Base-by-base conservation (phyloP, 768 basidiomycete species). In the Mycena vulgaris region DNA sequence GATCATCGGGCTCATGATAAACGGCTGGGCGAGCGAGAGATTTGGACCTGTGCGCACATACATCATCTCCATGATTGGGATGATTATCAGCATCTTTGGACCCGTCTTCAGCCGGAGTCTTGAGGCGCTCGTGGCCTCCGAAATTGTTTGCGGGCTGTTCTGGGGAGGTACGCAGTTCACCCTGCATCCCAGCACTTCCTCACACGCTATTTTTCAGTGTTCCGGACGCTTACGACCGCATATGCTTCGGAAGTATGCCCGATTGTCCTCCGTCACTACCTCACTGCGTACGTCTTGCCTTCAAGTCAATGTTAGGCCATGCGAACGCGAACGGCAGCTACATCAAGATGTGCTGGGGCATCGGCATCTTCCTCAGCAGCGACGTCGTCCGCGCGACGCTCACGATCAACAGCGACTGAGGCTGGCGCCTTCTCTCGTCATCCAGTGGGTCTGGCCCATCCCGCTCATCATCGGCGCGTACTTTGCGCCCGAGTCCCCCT, bases 271-370 rank as follows among this genome's bases (percentile, higher is more conserved):
- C 75, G 75, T 3, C 68, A 70, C 31, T 76, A 76, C 40, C 66
- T 76, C 17, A 74, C 75, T n/a, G 73, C 75, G 40, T 68, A 23
- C 49, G 66, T 67, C 5, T 16, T 42, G 23, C 11, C 2, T 48
- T 17, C 45, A 7, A 3, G n/a, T 47, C n/a, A 7, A 47, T 21
- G 9, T 47, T n/a, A n/a, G n/a, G 6, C 45, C 27, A 7, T n/a
- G 19, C n/a, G n/a, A n/a, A n/a, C n/a, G n/a, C n/a, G n/a, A n/a
- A n/a, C 13, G n/a, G 11, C 59, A 68, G 66, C 9, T 76, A 76
- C 60, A 70, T 76, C 53, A 76, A 76, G 65, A 68, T 76, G 60
- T 76, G 75, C 55, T 76, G 75, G 75, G 75, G 75, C 31, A 64
- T 76, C 35, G 75, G 75, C 49, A 70, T 70, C 28, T 45, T 73